phyloP scores from a whole-genome alignment of 1,284 basidiomycete species.

The Fomitopsis palustris region DNA sequence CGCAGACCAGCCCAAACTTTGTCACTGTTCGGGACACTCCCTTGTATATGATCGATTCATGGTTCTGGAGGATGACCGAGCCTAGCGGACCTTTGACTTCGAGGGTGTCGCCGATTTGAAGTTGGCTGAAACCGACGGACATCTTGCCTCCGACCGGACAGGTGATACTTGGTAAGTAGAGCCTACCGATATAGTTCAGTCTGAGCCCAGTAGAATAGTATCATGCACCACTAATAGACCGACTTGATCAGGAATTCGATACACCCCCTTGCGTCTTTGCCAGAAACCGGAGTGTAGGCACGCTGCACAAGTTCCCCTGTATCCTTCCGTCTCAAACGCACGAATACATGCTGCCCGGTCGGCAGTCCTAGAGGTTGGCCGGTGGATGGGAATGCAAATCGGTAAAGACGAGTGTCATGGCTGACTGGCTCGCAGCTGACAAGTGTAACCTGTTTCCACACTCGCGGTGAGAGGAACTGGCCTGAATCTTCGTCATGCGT shows the following conservation, averaged over 20 bases:
- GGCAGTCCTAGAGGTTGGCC: constrained; percentile 56
- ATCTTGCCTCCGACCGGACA: constrained; percentile 54
- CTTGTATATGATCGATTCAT: constrained; percentile 37
- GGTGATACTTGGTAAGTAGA: constrained; percentile 42
- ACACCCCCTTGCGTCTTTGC: constrained; percentile 39
- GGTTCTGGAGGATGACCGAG: constrained; percentile 52
- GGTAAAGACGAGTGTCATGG: constrained; percentile 51
- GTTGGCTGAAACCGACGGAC: constrained; percentile 49
- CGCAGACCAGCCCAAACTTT: constrained; percentile 58
- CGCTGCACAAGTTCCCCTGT: constrained; percentile 50
- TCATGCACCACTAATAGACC: not conserved
- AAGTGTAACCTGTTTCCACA: constrained; percentile 51
- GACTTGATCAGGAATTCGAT: constrained; percentile 59
- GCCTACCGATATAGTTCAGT: constrained; percentile 15
- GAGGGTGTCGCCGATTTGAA: constrained; percentile 47
- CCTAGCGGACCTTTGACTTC: constrained; percentile 68
- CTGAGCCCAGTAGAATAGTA: not conserved
- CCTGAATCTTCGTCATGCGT: constrained; percentile 3
- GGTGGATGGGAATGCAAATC: constrained; percentile 44
- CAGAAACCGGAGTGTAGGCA: constrained; percentile 63
- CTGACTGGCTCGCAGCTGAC: constrained; percentile 37
- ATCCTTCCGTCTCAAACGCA: constrained; percentile 41
- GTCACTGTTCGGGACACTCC: constrained; percentile 34
- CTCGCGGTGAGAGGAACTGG: constrained; percentile 45
- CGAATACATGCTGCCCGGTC: constrained; percentile 61